Base-by-base conservation (phyloP, 768 basidiomycete species). In the Pleurotus pulmonarius region DNA sequence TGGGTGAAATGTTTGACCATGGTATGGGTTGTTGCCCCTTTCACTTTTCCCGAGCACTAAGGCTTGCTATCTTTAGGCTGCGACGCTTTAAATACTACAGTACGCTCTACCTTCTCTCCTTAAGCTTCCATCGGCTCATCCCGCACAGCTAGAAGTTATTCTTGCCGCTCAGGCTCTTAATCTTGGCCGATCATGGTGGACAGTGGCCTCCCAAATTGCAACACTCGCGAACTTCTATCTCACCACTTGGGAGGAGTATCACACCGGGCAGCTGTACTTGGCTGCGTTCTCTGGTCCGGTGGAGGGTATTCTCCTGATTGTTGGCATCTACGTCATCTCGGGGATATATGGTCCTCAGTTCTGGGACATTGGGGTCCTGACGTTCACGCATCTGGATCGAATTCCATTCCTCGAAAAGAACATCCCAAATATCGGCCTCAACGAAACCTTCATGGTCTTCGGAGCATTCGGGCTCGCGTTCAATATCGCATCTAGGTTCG, bases 1-100 rank as follows among this genome's bases (percentile, higher is more conserved):
- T 98, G 29, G 97, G 97, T 15, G 92, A 99, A 70, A 88, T 98
- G 86, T 99, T 99, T 69, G 97, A 99, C 67, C 97, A 98, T 70
- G 96, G 94, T 88, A 62, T 48, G 77, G 63, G 9, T 34, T 34
- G 29, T 34, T 34, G 29, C 9, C 9, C 29, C 29, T 34, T 34
- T 11, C 29, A 34, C 29, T 11, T 34, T 29, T 9, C 9, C 29
- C 29, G 11, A 11, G 11, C 29, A 3, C 29, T 34, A 34, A 34
- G 29, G 11, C 9, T 9, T 11, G 9, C 29, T 11, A 34, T 34
- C 29, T 11, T 4, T 45, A 92, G 90, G 90, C 3, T 94, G 91
- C 65, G 94, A 96, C 67, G 94, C 95, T 0, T 77, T 99, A 61
- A 98, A 98, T 66, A 98, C 96, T 0, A 96, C 93, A 47, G 94